Evolutionary conservation across 2,329 filamentous ascomycete genomes (phyloP), one percentile per base, ranked within the genome.

Genomic region (Penicillium sp.): DNA sequence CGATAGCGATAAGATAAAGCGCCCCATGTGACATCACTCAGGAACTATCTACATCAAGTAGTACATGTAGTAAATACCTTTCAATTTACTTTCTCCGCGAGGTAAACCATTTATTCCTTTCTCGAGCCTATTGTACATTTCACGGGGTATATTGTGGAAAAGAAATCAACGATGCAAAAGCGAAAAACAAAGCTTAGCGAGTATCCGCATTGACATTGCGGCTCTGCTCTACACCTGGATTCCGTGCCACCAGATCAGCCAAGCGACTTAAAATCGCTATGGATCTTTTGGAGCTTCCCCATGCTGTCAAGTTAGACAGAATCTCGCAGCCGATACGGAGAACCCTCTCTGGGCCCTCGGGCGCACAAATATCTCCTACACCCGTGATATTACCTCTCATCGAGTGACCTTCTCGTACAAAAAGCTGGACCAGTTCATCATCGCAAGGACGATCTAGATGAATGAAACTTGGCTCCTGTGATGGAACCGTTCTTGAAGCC

Each of bases 351-450:
- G 78, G 74, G 1, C 77, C 77, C 41, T 71, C 64, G 2, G 60
- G 55, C 5, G 63, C 65, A 61, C 75, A 80, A 5, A 84, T 70
- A 62, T 84, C 78, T 0, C 83, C 83, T 1, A 85, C 80, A 3
- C 80, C 81, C 9, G 75, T 79, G 9, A 85, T 74, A 57, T 80
- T 77, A 0, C 78, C 82, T 19, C 72, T 74, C 78, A 86, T 83
- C 3, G 63, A 71, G 29, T 77, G 71, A 0, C 83, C 83, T 16
- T 77, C 72, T 11, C 78, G 73, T 0, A 86, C 81, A 64, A 82
- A 86, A 1, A 80, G 68, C 61, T 86, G 83, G 1, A 84, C 82
- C 48, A 85, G 74, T 62, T 85, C 83, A 64, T 86, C 84, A 59
- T 85, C 82, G 2, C 78, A 78, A 0, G 83, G 83, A 10, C 82